Base-by-base conservation (phyloP, 2,329 filamentous ascomycete genomes). In the Aspergillus puulaauensis region DNA sequence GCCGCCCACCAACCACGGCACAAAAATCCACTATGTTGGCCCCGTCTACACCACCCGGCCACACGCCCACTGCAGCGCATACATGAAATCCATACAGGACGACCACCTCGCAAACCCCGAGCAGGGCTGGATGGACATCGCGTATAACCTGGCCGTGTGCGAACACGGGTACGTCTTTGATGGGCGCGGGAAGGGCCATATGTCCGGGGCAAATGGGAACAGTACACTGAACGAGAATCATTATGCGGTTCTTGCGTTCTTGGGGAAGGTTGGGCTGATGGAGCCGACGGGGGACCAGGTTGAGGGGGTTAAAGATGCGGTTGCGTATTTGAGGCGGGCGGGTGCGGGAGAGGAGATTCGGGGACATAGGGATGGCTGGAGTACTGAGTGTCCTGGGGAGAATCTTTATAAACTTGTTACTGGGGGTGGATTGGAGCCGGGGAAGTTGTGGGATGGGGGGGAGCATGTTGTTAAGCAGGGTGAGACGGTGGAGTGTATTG, bases 1-100 rank as follows among this genome's bases (percentile, higher is more conserved):
- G 2, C 51, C 49, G 3, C 11, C 46, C 6, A 19, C 50, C 11
- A 31, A 31, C 27, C 46, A 45, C 9, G 57, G 57, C 0, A 50
- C 57, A 4, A 60, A 60, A 15, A 40, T 60, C 4, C 57, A 60
- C 45, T 60, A 60, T 17, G 31, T 60, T 4, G 57, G 57, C 2
- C 37, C 49, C 2, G 11, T 11, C 3, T 60, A 54, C 31, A 35
- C 27, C 11, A 50, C 54, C 6, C 44, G 50, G 3, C 17, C 43
- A 3, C 54, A 60, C n/a, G 19, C 37, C 0, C 27, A 54, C 4
- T 57, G 57, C 19, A 50, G 27, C 3, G 31, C 35, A 3, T 60
- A 52, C 40, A 60, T 60, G 54, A 39, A 47, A 8, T 50, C 35
- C 19, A 46, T 54, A 3, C 57, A 60, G 4, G 46, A 53, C 2